Conservation (phyloP, 768 basidiomycete genomes). For the Boletus tylopilopsis region DNA sequence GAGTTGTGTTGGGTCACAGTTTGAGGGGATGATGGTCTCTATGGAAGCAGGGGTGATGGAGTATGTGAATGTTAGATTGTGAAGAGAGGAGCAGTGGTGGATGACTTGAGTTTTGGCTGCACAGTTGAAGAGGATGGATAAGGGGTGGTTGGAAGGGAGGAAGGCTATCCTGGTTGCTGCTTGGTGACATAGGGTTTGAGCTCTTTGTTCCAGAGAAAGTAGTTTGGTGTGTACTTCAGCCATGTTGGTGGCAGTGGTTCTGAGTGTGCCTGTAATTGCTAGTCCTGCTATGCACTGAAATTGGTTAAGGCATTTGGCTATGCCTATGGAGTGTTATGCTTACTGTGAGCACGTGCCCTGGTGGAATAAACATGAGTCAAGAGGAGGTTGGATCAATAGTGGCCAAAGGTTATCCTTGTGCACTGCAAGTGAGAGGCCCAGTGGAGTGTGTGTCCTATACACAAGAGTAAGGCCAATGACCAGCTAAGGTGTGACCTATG, state of each 20-base stretch:
- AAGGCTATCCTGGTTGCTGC: neutral
- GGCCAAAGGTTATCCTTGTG: no score
- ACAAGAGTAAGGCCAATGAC: no score
- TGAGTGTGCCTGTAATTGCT: neutral
- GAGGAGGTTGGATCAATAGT: no score
- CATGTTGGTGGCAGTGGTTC: neutral
- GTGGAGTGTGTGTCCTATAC: no score
- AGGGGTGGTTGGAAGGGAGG: neutral
- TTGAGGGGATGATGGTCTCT: neutral
- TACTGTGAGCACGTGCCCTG: no score
- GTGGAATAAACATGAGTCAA: no score
- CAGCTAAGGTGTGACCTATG: no score
- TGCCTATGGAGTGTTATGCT: no score
- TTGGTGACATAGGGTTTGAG: neutral
- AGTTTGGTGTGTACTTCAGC: neutral
- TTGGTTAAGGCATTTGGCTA: accelerated
- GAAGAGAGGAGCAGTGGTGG: neutral
- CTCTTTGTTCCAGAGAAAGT: accelerated
- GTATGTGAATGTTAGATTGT: neutral
- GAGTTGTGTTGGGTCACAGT: neutral
- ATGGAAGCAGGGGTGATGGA: neutral
- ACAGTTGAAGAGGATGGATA: neutral
- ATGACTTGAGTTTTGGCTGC: neutral
- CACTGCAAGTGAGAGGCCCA: no score
- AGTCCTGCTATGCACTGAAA: neutral